These are phyloP conservation scores for Pseudocercospora macadamiae DNA, from an alignment of 2,329 filamentous ascomycete genomes.

Conservation along the genomic window DNA sequence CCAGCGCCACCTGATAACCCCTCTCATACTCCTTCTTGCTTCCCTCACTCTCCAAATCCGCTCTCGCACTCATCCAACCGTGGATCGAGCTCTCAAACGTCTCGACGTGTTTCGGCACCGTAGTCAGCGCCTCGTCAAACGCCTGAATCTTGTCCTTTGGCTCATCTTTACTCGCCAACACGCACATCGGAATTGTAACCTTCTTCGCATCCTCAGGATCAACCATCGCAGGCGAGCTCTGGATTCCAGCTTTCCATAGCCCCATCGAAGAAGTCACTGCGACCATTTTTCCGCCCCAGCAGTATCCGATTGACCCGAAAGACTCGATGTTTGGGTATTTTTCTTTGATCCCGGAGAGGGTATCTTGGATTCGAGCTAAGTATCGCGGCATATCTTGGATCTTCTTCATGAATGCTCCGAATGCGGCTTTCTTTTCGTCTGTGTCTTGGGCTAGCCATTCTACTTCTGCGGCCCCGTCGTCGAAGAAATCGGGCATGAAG, in stretches of 20 bases:
- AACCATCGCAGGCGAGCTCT: slow-evolving; percentile 13
- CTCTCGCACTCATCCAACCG: slow-evolving; percentile 47
- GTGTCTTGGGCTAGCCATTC: slow-evolving; percentile 11
- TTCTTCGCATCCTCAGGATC: slow-evolving; percentile 20
- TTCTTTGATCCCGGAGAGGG: not conserved
- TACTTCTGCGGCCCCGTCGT: slow-evolving; percentile 9
- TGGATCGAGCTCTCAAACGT: slow-evolving; percentile 49
- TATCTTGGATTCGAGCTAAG: not conserved
- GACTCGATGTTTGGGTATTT: slow-evolving; percentile 10
- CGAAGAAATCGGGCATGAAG: slow-evolving; percentile 18
- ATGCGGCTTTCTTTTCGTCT: slow-evolving; percentile 9
- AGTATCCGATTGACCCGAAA: slow-evolving; percentile 19
- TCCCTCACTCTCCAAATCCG: slow-evolving; percentile 44
- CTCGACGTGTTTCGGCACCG: slow-evolving; percentile 46
- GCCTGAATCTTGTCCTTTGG: slow-evolving; percentile 35
- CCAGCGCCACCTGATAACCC: slow-evolving; percentile 47
- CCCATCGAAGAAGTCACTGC: slow-evolving; percentile 10
- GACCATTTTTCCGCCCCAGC: slow-evolving; percentile 23
- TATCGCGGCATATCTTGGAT: slow-evolving; percentile 9
- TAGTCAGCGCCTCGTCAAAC: slow-evolving; percentile 44
- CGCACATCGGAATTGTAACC: slow-evolving; percentile 15
- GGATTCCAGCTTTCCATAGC: slow-evolving; percentile 13
- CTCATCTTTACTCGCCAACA: slow-evolving; percentile 22
- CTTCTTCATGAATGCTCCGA: slow-evolving; percentile 10
- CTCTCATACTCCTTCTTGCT: slow-evolving; percentile 49